Evolutionary conservation across 2,329 filamentous ascomycete species (phyloP).

Genomic region (Penicillium italicum): DNA sequence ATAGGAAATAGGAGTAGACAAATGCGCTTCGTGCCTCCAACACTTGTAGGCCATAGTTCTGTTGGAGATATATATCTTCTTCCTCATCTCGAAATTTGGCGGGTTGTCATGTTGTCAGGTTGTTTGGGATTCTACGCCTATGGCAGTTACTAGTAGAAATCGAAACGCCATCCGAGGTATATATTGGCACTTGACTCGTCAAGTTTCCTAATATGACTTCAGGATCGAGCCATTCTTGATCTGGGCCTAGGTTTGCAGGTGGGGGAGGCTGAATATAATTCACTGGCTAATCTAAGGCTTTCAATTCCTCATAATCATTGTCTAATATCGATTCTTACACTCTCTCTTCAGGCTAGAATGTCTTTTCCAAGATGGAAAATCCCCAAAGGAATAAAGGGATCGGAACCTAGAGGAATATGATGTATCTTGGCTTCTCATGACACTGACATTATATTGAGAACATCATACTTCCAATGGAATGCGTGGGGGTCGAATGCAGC

Average conservation of each 20-base stretch:
- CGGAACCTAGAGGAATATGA: constrained; percentile 1
- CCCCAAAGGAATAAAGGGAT: background rate
- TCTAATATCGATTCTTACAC: background rate
- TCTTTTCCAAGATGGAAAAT: background rate
- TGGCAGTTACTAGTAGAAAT: background rate
- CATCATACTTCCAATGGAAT: background rate
- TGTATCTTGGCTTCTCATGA: background rate
- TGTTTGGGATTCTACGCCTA: background rate
- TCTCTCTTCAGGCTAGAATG: background rate
- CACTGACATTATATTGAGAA: background rate
- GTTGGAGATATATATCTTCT: background rate
- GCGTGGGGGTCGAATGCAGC: background rate
- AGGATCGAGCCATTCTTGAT: background rate
- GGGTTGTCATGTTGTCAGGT: background rate
- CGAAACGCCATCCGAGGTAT: background rate
- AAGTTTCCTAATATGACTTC: background rate
- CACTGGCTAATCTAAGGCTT: background rate
- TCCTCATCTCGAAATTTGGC: background rate
- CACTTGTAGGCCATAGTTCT: background rate
- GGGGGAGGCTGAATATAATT: background rate
- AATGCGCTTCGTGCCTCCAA: background rate
- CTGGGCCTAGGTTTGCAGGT: background rate
- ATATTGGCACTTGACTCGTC: background rate
- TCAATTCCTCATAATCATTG: background rate
- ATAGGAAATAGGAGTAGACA: background rate